Evolutionary conservation across 1,139 yeast genomes (phyloP).

Genomic region (Wickerhamomyces sp.): DNA sequence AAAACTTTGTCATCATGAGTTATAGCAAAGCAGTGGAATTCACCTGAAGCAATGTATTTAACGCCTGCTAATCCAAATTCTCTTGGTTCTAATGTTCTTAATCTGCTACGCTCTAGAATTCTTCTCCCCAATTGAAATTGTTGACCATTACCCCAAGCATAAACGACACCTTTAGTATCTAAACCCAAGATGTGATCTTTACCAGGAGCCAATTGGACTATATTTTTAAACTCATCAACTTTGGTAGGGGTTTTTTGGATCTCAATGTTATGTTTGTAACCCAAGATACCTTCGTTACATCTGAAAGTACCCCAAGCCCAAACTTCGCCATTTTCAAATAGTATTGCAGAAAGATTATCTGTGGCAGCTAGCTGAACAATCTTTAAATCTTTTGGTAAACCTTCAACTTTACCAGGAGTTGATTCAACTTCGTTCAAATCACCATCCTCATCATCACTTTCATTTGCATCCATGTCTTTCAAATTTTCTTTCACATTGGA

Average conservation of each 20-base stretch:
- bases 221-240: conserved; percentile 55
- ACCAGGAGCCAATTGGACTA: conserved; percentile 88
- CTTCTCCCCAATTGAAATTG: conserved; percentile 88
- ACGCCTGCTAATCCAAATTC: conserved; percentile 75
- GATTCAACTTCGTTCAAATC: conserved; percentile 85
- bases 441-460: conserved; percentile 63
- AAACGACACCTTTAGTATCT: conserved; percentile 80
- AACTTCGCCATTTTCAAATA: conserved; percentile 78
- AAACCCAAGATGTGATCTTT: conserved; percentile 87
- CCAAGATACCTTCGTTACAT: conserved; percentile 86
- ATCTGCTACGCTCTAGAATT: conserved; percentile 70
- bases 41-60: conserved; percentile 85
- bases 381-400: conserved; percentile 50
- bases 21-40: conserved; percentile 92
- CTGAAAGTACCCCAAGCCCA: conserved; percentile 98
- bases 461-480: conserved; percentile 58
- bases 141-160: conserved; percentile 97
- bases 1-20: conserved; percentile 65
- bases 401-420: conserved; percentile 75
- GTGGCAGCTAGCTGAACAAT: conserved; percentile 89
- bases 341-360: conserved; percentile 80
- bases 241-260: conserved; percentile 66
- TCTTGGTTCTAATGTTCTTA: conserved; percentile 67
- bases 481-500: conserved; percentile 53
- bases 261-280: conserved; percentile 64